Percentiles rank a stretch among this genome's conserved stretches.
Conservation (phyloP, 768 basidiomycete species). For the Clitopilus passeckerianus region DNA sequence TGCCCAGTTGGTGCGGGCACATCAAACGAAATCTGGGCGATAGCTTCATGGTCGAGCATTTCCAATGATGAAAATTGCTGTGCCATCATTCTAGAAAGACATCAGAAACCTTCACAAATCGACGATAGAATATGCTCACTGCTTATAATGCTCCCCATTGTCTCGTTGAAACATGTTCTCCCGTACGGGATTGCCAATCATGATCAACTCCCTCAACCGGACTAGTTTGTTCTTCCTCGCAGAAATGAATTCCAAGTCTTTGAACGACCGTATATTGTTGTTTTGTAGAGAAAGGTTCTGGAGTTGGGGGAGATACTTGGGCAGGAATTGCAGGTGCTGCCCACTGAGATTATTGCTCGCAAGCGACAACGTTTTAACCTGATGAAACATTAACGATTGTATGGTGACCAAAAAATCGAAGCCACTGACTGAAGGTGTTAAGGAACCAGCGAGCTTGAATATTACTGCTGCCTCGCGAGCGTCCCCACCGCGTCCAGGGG, state of each 20-base stretch:
- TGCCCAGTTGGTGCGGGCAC: slow-evolving; percentile 51
- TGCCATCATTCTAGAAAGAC: slow-evolving; percentile 59
- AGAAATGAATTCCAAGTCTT: slow-evolving; percentile 65
- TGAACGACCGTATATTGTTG: slow-evolving; percentile 65
- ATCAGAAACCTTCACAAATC: neutral
- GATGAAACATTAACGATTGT: slow-evolving; percentile 6
- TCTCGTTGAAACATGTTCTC: slow-evolving; percentile 54
- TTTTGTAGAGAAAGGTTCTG: slow-evolving; percentile 77
- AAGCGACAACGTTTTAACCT: slow-evolving; percentile 81
- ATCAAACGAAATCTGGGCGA: slow-evolving; percentile 79
- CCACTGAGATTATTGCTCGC: slow-evolving; percentile 69
- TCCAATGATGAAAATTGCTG: slow-evolving; percentile 78
- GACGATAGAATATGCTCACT: slow-evolving; percentile 34
- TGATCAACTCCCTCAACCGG: slow-evolving; percentile 66
- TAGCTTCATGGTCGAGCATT: slow-evolving; percentile 79
- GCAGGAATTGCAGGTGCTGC: slow-evolving; percentile 52
- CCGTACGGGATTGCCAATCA: slow-evolving; percentile 73
- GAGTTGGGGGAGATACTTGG: slow-evolving; percentile 74
- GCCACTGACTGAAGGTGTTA: slow-evolving; percentile 61
- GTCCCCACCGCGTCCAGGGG: slow-evolving; percentile 68
- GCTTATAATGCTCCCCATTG: slow-evolving; percentile 60
- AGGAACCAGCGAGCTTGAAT: slow-evolving; percentile 79
- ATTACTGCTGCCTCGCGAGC: slow-evolving; percentile 73
- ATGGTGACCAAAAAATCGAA: neutral
- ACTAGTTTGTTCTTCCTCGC: slow-evolving; percentile 54